Percentiles rank a stretch among this genome's conserved stretches.
Evolutionary conservation across 2,329 filamentous ascomycete species (phyloP).

Genomic region (Thielaviopsis cerberus): DNA sequence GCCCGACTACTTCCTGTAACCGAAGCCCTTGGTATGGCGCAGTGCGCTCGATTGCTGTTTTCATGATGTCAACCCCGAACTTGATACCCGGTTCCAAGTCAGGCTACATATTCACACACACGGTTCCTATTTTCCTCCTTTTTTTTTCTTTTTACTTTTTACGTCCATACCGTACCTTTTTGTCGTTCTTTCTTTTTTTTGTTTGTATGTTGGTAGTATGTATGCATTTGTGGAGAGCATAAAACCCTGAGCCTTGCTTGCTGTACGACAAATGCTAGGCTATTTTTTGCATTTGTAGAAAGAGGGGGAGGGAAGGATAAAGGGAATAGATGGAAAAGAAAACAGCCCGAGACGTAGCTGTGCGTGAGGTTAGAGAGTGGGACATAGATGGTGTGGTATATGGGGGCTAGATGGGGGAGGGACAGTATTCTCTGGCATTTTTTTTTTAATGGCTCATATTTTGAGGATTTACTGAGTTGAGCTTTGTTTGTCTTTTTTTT

Average conservation of each 20-base stretch:
- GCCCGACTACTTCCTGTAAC: conserved; percentile 95
- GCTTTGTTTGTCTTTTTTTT: too few relatives aligned
- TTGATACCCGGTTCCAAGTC: neutral
- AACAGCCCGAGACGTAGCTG: too few relatives aligned
- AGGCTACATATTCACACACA: neutral
- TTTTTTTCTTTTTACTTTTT: neutral
- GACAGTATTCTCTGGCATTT: too few relatives aligned
- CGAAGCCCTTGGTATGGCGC: neutral
- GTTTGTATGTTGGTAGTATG: neutral
- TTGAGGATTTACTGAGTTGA: too few relatives aligned
- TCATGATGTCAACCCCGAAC: conserved; percentile 2
- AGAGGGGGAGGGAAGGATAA: too few relatives aligned
- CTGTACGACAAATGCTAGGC: neutral
- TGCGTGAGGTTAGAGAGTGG: too few relatives aligned
- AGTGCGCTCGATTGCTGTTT: neutral
- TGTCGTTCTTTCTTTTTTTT: neutral
- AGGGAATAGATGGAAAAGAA: too few relatives aligned
- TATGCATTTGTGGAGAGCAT: neutral
- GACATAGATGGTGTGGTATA: too few relatives aligned
- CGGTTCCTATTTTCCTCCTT: neutral
- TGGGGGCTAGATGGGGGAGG: too few relatives aligned
- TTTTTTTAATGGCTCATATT: too few relatives aligned
- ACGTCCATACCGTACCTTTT: neutral
- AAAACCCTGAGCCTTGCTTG: neutral
- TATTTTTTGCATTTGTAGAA: too few relatives aligned